Percentiles rank a stretch among this genome's conserved stretches.
Conservation (phyloP, 768 basidiomycete genomes). For the Melanogaster broomeanus region DNA sequence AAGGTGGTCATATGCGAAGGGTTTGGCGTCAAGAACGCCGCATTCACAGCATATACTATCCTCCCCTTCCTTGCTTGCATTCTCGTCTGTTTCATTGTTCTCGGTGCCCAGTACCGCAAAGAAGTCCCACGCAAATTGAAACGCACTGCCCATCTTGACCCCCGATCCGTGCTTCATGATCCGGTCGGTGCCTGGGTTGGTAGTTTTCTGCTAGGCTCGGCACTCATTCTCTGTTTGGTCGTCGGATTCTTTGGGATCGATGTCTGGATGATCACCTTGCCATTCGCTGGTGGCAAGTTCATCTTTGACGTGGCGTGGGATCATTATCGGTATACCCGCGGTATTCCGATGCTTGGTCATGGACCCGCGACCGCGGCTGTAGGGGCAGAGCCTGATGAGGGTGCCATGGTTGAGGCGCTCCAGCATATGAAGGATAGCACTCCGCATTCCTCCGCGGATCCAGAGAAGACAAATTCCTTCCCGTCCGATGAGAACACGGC, state of each 20-base stretch:
- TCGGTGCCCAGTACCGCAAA: conserved; percentile 59
- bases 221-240: conserved; percentile 73
- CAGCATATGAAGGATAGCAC: not conserved
- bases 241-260: conserved; percentile 76
- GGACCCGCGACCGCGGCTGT: not conserved
- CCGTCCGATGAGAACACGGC: conserved; percentile 5
- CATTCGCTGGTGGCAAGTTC: conserved; percentile 76
- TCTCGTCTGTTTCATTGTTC: conserved; percentile 61
- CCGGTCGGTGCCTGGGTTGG: conserved; percentile 75
- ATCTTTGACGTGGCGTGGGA: conserved; percentile 66
- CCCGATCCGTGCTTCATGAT: conserved; percentile 70
- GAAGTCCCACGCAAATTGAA: conserved; percentile 51
- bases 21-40: conserved; percentile 73
- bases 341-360: conserved; percentile 20
- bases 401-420: not conserved
- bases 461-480: not conserved
- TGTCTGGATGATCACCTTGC: conserved; percentile 83
- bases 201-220: conserved; percentile 59
- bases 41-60: conserved; percentile 81
- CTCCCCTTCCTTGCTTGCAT: conserved; percentile 74
- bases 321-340: conserved; percentile 43
- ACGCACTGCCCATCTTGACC: conserved; percentile 40
- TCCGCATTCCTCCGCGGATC: not conserved
- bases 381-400: not conserved
- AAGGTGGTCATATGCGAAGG: conserved; percentile 83